Evolutionary conservation across 305 asterid genomes (phyloP).

Genomic region (Stenogyne calaminthoides): DNA sequence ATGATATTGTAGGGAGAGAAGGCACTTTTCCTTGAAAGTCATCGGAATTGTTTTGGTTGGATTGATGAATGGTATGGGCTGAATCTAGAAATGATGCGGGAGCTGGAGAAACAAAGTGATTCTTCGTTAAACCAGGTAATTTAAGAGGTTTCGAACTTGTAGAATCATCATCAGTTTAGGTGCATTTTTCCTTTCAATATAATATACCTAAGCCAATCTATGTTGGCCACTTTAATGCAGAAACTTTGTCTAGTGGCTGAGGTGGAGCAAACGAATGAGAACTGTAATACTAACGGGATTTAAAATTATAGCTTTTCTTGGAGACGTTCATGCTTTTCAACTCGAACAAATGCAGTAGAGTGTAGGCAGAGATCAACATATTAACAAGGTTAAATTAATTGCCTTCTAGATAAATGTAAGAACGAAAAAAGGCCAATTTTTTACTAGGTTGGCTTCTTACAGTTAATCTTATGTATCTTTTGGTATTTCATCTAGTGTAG

Average conservation of each 20-base stretch:
- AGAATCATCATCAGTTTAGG: background rate
- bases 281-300: background rate
- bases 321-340: background rate
- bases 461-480: background rate
- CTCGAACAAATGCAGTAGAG: background rate
- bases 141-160: background rate
- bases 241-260: conserved; percentile 37
- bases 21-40: conserved; percentile 86
- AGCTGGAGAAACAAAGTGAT: conserved; percentile 74
- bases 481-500: background rate
- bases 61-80: conserved; percentile 88
- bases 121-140: conserved; percentile 71
- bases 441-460: background rate
- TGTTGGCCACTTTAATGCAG: conserved; percentile 31
- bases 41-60: conserved; percentile 79
- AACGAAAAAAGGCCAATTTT: background rate
- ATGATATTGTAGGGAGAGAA: conserved; percentile 67
- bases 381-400: conserved; percentile 1
- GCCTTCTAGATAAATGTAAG: background rate
- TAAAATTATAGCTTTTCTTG: background rate
- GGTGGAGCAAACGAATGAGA: conserved; percentile 28
- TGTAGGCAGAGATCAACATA: conserved; percentile 14
- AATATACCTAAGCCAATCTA: background rate
- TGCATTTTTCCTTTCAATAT: background rate
- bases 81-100: conserved; percentile 69